phyloP scores from a whole-genome alignment of 2,329 filamentous ascomycete species.

The Hypoxylon sp. region DNA sequence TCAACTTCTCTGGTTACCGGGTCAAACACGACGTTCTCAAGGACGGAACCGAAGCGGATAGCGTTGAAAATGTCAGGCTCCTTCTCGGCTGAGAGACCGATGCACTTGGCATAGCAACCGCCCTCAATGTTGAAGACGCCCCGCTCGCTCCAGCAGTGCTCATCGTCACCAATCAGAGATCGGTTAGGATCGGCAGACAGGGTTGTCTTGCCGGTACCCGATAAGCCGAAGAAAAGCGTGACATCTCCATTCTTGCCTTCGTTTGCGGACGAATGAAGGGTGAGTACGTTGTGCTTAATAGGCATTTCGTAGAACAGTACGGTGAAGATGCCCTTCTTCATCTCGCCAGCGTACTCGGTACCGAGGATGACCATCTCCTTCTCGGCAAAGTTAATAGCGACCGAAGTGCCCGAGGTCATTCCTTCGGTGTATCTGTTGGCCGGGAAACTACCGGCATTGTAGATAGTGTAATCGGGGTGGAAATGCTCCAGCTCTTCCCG shows the following conservation, averaged over 20 bases:
- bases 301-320: slow-evolving; percentile 99
- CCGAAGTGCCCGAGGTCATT: slow-evolving; percentile 98
- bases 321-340: slow-evolving; percentile 99
- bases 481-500: slow-evolving; percentile 95
- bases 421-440: slow-evolving; percentile 98
- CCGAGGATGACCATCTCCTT: slow-evolving; percentile 99
- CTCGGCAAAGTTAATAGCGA: slow-evolving; percentile 98
- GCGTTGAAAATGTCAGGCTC: slow-evolving; percentile 98
- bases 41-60: slow-evolving; percentile 95
- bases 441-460: slow-evolving; percentile 98
- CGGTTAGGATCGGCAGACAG: slow-evolving; percentile 97
- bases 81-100: slow-evolving; percentile 97
- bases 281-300: slow-evolving; percentile 98
- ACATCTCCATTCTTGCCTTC: slow-evolving; percentile 95
- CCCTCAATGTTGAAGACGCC: slow-evolving; percentile 99
- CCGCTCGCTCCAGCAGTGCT: slow-evolving; percentile 98
- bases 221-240: slow-evolving; percentile 99
- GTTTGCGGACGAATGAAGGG: slow-evolving; percentile 98
- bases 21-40: slow-evolving; percentile 99
- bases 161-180: slow-evolving; percentile 95
- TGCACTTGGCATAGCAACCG: slow-evolving; percentile 99
- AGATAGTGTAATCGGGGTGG: slow-evolving; percentile 99
- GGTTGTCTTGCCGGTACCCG: slow-evolving; percentile 98
- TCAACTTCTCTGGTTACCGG: slow-evolving; percentile 89
- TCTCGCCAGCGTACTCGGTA: slow-evolving; percentile 97